phyloP scores from a whole-genome alignment of 352 stramenopile species.

The Phytophthora parvispora region DNA sequence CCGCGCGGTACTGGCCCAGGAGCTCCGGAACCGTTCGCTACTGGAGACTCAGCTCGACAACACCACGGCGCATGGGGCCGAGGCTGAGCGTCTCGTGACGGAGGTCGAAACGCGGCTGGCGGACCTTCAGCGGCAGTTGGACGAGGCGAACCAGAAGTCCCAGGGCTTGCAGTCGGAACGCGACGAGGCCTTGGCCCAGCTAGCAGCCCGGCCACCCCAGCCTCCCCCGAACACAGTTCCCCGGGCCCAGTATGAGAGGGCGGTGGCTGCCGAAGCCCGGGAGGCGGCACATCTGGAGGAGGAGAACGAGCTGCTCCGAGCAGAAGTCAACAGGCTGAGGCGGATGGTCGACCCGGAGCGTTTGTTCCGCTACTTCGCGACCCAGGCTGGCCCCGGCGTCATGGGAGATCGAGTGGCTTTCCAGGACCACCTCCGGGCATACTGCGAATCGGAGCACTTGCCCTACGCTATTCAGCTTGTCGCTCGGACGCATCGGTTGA shows the following conservation, averaged over 20 bases:
- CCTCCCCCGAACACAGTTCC: neutral
- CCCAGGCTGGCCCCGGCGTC: neutral
- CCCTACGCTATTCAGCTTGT: neutral
- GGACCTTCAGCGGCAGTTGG: too few species aligned
- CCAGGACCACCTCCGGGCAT: neutral
- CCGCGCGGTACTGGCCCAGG: too few species aligned
- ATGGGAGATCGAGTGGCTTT: neutral
- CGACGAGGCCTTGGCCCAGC: too few species aligned
- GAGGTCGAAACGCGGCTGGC: too few species aligned
- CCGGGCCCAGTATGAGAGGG: neutral
- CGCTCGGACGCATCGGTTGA: neutral
- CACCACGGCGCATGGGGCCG: too few species aligned
- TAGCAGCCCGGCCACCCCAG: neutral
- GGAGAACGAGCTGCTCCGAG: neutral
- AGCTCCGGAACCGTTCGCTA: too few species aligned
- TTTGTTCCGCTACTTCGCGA: neutral
- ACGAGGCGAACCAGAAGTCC: too few species aligned
- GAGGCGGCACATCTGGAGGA: neutral
- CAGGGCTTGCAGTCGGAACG: too few species aligned
- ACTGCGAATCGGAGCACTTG: neutral
- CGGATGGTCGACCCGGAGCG: neutral
- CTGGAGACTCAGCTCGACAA: too few species aligned
- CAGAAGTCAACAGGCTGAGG: neutral
- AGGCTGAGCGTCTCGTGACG: too few species aligned
- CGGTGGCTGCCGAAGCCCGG: neutral